Base-by-base conservation (phyloP, 2,329 filamentous ascomycete genomes). In the Alternaria longipes region DNA sequence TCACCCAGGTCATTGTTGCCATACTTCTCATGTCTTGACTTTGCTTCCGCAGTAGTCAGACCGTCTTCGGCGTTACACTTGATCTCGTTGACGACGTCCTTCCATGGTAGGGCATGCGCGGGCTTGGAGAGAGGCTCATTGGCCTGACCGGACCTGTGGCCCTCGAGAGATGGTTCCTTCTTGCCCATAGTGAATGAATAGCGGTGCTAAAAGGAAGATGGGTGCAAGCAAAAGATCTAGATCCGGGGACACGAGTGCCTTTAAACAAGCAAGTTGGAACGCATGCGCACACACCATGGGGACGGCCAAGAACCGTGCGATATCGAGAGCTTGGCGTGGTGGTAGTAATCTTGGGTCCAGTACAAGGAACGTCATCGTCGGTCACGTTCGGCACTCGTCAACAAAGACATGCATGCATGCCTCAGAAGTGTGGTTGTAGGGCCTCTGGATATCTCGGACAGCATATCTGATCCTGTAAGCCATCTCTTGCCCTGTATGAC, bases 1-100 rank as follows among this genome's bases (percentile, higher is more conserved):
- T 92, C 86, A 45, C 93, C 87, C 34, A 94, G 83, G 74, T 92
- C 89, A 80, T 93, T 93, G 36, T 78, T 84, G 54, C 90, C 89
- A 72, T 90, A 87, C 62, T 76, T 71, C n/a, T 72, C 66, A 26
- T 70, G 69, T 18, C 74, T 70, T 14, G 66, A 52, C 59, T 73
- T 72, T 36, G 91, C 90, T 72, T 91, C 86, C 9, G 81, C 74
- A 16, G 85, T 83, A 9, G 84, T 87, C 44, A 94, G 81, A 40
- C 91, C 91, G 74, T 85, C 88, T 62, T 92, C 90, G 55, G 88
- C 74, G 72, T 90, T 84, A 54, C 89, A 90, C 36, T 83, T 81
- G 54, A 91, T 84, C 63, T 87, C 84, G 55, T 85, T 80, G 28
- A 86, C 78, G 34, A 88, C 83, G 32, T 83, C 77, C 20, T 83